A percentile compares a stretch with the other conserved stretches of the same genome.
These are phyloP conservation scores for Leucocoprinus birnbaumii DNA, from an alignment of 768 basidiomycete genomes.

Conservation along the genomic window DNA sequence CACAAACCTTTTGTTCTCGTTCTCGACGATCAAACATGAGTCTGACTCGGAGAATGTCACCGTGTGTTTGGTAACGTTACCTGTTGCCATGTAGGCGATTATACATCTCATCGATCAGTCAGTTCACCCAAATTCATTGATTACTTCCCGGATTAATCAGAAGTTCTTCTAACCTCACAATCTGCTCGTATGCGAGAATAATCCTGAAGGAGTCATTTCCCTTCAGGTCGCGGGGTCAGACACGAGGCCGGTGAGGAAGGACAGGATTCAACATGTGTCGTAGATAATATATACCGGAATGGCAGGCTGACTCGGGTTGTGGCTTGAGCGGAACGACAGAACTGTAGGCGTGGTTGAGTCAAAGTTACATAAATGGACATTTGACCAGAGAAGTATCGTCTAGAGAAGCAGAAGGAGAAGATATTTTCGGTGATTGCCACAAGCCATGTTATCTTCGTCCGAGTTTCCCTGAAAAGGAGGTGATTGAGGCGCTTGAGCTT, in stretches of 20 bases:
- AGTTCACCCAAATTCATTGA: background rate
- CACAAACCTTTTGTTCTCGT: background rate
- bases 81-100: background rate
- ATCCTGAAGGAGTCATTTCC: background rate
- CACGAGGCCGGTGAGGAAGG: slow-evolving; percentile 3
- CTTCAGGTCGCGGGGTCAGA: background rate
- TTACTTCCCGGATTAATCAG: background rate
- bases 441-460: too few species aligned
- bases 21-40: background rate
- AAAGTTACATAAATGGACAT: too few species aligned
- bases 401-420: too few species aligned
- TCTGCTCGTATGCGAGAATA: background rate
- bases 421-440: too few species aligned
- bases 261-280: background rate
- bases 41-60: slow-evolving; percentile 1
- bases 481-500: too few species aligned
- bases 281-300: background rate
- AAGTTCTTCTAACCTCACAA: background rate
- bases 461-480: too few species aligned
- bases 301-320: background rate
- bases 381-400: too few species aligned
- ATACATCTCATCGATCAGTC: background rate
- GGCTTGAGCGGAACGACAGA: too few species aligned
- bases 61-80: background rate
- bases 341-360: too few species aligned